Evolutionary conservation across 148 eudicot species (phyloP).

Genomic region (Vaccinium macrocarpon): DNA sequence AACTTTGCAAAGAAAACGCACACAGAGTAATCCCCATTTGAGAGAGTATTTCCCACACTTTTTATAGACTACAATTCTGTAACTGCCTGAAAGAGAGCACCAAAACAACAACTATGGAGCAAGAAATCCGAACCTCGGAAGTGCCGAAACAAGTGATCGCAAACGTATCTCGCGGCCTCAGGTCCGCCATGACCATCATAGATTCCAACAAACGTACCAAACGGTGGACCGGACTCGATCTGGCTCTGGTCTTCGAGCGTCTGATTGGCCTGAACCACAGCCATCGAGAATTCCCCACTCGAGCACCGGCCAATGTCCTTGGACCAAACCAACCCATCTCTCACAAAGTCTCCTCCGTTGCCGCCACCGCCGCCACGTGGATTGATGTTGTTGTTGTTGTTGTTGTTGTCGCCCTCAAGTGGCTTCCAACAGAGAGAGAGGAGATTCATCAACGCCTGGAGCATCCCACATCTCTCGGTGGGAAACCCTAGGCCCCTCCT

Average conservation of each 20-base stretch:
- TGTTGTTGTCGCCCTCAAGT: constrained; percentile 35
- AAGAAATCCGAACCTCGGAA: constrained; percentile 44
- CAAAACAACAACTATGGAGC: not conserved
- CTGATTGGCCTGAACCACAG: constrained; percentile 64
- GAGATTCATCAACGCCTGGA: constrained; percentile 59
- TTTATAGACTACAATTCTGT: not conserved
- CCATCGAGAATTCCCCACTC: constrained; percentile 59
- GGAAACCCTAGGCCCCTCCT: constrained; percentile 14
- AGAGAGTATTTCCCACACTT: not conserved
- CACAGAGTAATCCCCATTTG: not conserved
- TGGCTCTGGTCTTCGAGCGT: constrained; percentile 66
- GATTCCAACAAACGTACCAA: constrained; percentile 70
- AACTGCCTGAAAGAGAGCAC: not conserved
- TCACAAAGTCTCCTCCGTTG: constrained; percentile 19
- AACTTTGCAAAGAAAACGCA: not conserved
- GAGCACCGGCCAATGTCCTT: constrained; percentile 38
- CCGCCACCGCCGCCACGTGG: constrained; percentile 3
- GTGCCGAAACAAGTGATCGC: constrained; percentile 52
- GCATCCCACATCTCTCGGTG: constrained; percentile 69
- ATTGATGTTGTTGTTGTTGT: not conserved
- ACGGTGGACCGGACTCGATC: constrained; percentile 45
- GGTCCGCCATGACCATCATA: constrained; percentile 82
- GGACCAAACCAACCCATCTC: constrained; percentile 51
- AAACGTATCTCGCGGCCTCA: constrained; percentile 58
- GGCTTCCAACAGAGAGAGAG: constrained; percentile 65